Evolutionary conservation across 129 eudicot species (phyloP).

Genomic region (Centella asiatica): DNA sequence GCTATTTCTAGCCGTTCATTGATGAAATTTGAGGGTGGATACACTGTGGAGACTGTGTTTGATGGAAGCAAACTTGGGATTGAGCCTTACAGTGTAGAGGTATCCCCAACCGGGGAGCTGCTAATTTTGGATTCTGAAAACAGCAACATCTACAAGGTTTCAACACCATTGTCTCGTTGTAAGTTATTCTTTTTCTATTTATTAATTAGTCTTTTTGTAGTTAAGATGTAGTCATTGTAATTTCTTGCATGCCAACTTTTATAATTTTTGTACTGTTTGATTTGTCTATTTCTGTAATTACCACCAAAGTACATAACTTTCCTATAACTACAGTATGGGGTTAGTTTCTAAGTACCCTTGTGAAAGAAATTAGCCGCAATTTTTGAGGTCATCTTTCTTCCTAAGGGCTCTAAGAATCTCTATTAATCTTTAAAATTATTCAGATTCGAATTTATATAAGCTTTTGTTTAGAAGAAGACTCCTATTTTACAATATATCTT

Average conservation of each 20-base stretch:
- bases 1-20: conserved; percentile 71
- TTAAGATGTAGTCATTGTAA: background rate
- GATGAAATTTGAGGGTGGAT: conserved; percentile 94
- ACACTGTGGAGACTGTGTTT: conserved; percentile 82
- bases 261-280: conserved; percentile 2
- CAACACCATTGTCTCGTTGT: conserved; percentile 82
- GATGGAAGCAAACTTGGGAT: conserved; percentile 94
- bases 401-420: background rate
- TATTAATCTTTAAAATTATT: no score
- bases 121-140: conserved; percentile 72
- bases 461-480: conserved; percentile 60
- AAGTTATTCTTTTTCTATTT: conserved; percentile 33
- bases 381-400: conserved; percentile 1
- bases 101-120: conserved; percentile 67
- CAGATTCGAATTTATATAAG: conserved; percentile 10
- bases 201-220: no score
- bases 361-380: background rate
- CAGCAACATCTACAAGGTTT: conserved; percentile 68
- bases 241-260: background rate
- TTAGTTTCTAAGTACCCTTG: background rate
- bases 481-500: conserved; percentile 28
- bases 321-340: background rate
- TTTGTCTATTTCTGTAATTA: background rate
- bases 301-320: background rate
- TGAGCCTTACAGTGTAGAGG: conserved; percentile 76